phyloP scores from a whole-genome alignment of 371 early-diverging fungal genomes.

The Rhizomucor miehei region DNA sequence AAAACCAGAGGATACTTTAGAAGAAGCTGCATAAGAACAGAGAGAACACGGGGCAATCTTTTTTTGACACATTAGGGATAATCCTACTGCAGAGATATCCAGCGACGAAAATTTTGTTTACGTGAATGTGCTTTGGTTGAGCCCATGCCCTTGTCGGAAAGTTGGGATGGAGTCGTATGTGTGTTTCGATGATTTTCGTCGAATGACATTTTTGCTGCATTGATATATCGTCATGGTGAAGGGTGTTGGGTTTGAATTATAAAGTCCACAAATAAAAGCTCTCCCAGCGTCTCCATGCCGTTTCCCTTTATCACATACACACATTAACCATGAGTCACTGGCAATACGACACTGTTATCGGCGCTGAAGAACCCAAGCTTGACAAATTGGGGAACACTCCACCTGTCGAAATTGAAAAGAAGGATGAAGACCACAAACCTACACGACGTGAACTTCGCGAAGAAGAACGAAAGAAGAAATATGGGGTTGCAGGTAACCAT shows the following conservation, averaged over 20 bases:
- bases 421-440: neutral
- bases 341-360: no score
- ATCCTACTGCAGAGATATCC: no score
- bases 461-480: slow-evolving; percentile 9
- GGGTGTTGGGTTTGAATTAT: neutral
- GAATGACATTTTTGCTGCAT: neutral
- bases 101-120: no score
- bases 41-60: no score
- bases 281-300: neutral
- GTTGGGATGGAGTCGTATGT: neutral
- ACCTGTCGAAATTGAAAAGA: slow-evolving; percentile 4
- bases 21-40: no score
- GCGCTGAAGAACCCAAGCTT: slow-evolving; percentile 29
- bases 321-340: neutral
- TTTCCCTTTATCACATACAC: neutral
- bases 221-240: neutral
- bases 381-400: slow-evolving; percentile 16
- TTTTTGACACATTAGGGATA: no score
- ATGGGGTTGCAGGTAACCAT: slow-evolving; percentile 2
- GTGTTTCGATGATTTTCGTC: neutral
- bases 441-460: slow-evolving; percentile 1
- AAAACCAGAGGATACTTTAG: no score
- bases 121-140: no score
- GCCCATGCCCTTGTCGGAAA: no score
- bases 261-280: neutral